Evolutionary conservation across 768 basidiomycete genomes (phyloP), one percentile per base, ranked within the genome.

Genomic region (Dentipellis sp.): DNA sequence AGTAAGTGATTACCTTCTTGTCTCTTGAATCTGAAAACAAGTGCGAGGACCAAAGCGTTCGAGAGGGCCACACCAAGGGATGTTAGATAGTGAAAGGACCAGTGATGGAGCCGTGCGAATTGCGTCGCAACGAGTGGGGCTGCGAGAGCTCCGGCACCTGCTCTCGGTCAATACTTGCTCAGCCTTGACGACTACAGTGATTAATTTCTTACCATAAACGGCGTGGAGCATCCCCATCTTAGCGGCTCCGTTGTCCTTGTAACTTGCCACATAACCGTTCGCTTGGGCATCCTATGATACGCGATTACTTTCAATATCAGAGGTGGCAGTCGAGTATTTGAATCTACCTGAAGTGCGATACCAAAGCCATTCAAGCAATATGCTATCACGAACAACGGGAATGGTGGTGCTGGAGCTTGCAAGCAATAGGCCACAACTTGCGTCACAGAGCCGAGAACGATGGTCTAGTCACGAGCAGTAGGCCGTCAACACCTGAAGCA

Each of bases 71-170:
- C 61, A 1, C 80, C 84, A 0, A 91, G 68, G 0, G 88, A 89
- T 0, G 72, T 72, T 8, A 91, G 73, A 63, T 82, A 93, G 66
- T 92, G 87, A 65, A 86, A 84, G 1, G 83, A 86, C 91, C 90
- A 92, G 19, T 71, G 75, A 0, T 59, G 66, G 22, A 80, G 63
- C 55, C 80, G 79, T 0, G 88, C 75, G 59, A 94, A 93, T 56
- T 91, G 86, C 0, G 92, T 94, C 0, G 91, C 78, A 0, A 85
- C 81, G 16, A 94, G 75, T 1, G 92, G 92, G 0, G 91, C 68
- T 6, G 73, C 74, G 6, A 88, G 71, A 3, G 86, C 86, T 1
- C 86, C 86, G 0, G 78, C 70, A 23, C 86, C 85, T 86, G 46
- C 6, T 23, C n/a, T 17, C 11, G 38, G 35, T 11, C 19, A 22